Evolutionary conservation across 23 red algal genomes (phyloP), one percentile per base, ranked within the genome.

Genomic region (Pyropia haitanensis): DNA sequence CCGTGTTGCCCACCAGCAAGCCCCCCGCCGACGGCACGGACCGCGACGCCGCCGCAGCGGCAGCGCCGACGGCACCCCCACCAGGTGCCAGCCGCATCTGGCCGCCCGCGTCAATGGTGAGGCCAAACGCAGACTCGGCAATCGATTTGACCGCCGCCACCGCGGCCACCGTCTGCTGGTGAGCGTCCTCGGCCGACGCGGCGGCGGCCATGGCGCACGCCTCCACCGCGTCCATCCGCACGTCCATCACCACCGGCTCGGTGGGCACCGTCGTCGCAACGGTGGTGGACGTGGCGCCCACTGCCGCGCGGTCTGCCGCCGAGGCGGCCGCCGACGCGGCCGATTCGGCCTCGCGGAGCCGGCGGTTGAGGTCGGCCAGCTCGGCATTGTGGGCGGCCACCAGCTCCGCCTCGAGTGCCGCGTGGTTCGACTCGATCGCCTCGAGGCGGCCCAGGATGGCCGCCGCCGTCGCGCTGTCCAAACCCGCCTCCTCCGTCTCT

Each of bases 401-500:
- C n/a, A 78, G 60, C 27, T 71, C 73, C 29, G 57, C 61, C 62
- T 78, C 73, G 17, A 88, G 21, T 27, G 62, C 56, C 34, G 46
- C 71, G 61, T 88, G 82, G 48, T 77, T 87, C 2, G n/a, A 46
- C 49, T 88, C 82, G 32, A 88, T 88, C 7, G 28, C 18, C 32
- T 74, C 68, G 22, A 85, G 70, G 24, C 80, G 61, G 31, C 59
- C 58, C 68, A 75, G 26, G 50, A 82, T 82, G 53, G 81, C 81
- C 49, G 65, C 69, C 2, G 81, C 81, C 61, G 81, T 87, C 61
- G 75, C 81, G 18, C 76, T 65, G 46, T 87, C 81, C 18, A 87
- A 28, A 24, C 75, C 61, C 31, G 60, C 4, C 39, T 84, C 61
- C 69, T 84, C 69, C 1, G 51, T 60, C 17, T 49, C 68, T 34